Conservation (phyloP, 805 yeast genomes). For the Wickerhamomyces chaumierensis region DNA sequence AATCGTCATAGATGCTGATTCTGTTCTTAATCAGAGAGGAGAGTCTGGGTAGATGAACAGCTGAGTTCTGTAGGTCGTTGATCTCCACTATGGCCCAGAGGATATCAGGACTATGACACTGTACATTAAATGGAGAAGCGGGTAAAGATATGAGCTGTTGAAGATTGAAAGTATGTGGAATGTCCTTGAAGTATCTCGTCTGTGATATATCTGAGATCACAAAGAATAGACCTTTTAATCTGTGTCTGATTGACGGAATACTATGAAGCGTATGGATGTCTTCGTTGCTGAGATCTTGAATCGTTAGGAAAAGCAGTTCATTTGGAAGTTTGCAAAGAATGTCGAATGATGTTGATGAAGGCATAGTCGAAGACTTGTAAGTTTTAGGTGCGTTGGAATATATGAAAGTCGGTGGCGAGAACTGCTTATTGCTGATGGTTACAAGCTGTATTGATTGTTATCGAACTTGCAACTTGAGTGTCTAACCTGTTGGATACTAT, state of each 20-base stretch:
- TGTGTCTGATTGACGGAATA: neutral
- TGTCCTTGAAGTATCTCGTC: neutral
- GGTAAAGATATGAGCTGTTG: neutral
- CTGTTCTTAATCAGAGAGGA: constrained; percentile 1
- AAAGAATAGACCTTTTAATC: neutral
- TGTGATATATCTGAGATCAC: neutral
- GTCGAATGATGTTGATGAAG: neutral
- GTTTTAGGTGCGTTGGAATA: too few species aligned
- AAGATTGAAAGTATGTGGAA: neutral
- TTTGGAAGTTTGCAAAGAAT: neutral
- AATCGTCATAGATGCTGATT: constrained; percentile 7
- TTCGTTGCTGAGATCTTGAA: too few species aligned
- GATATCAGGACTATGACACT: neutral
- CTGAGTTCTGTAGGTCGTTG: constrained; percentile 4
- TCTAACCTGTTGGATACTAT: too few species aligned
- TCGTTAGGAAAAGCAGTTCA: neutral
- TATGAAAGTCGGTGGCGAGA: too few species aligned
- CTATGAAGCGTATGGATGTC: neutral
- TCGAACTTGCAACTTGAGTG: too few species aligned
- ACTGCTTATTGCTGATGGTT: too few species aligned
- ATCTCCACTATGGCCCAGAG: constrained; percentile 7
- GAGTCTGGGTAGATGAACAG: neutral
- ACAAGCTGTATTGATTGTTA: too few species aligned
- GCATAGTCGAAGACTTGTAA: too few species aligned
- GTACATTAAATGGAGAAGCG: neutral